A percentile compares a stretch with the other conserved stretches of the same genome.
Conservation (phyloP, 345 rosid genomes). For the Citrus hindsii region DNA sequence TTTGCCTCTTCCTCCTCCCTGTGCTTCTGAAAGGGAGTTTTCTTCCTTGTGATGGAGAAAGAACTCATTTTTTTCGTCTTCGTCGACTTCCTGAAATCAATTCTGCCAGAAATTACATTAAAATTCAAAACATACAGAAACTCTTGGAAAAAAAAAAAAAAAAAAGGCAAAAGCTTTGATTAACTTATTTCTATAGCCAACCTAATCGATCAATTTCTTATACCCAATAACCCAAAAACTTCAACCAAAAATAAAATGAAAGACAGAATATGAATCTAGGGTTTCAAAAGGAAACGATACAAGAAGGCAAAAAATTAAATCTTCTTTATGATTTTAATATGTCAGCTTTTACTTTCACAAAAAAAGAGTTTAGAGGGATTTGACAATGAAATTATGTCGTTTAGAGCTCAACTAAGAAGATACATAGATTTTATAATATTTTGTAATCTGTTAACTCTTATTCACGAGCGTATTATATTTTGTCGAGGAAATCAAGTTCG, state of each 20-base stretch:
- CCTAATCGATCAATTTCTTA: slow-evolving; percentile 1
- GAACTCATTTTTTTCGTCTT: slow-evolving; percentile 57
- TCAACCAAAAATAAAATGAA: neutral
- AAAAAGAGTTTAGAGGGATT: neutral
- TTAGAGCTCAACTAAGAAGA: neutral
- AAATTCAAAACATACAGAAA: neutral
- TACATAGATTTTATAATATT: neutral
- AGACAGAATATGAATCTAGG: neutral
- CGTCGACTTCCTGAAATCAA: neutral
- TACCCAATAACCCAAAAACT: neutral
- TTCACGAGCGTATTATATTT: neutral
- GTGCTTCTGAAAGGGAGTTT: slow-evolving; percentile 96
- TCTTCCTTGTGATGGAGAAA: slow-evolving; percentile 88
- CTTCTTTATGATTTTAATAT: neutral
- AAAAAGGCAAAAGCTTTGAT: neutral
- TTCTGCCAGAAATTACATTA: neutral
- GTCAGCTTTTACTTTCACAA: neutral
- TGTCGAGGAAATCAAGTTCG: neutral
- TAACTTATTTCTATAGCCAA: neutral
- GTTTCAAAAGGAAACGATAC: neutral
- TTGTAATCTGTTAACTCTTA: neutral
- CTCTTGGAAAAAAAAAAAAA: neutral
- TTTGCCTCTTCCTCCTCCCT: slow-evolving; percentile 97
- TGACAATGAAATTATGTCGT: neutral
- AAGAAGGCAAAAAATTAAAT: neutral